Evolutionary conservation across 371 early-diverging fungal genomes (phyloP), one percentile per base, ranked within the genome.

Genomic region (Mortierella sp.): DNA sequence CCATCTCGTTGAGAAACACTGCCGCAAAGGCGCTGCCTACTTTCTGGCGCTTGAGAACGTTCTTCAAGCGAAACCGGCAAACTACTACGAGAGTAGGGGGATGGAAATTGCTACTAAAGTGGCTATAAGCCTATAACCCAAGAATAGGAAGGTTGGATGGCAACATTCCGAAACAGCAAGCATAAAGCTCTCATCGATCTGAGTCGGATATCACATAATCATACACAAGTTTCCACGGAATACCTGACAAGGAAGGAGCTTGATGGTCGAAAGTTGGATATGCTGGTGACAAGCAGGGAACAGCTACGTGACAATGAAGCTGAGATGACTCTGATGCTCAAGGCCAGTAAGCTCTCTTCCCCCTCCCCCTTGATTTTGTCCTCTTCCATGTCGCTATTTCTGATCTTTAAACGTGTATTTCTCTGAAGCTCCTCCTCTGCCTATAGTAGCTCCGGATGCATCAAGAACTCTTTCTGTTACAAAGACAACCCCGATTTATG

Each of bases 1-100:
- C n/a, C n/a, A n/a, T n/a, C n/a, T n/a, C n/a, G n/a, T n/a, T n/a
- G n/a, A n/a, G n/a, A n/a, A n/a, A n/a, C n/a, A n/a, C n/a, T n/a
- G n/a, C 11, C 18, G 53, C 21, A 53, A 53, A 26, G 53, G 18
- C 25, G 9, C 26, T 29, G 2, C 57, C 4, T 57, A 57, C n/a
- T 57, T 57, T 29, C 30, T 57, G n/a, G 57, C 14, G 26, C 57
- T 57, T 25, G 30, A 57, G 19, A 57, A 57, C 30, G 30, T 57
- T 30, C 30, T 57, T 14, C 5, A 15, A 5, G 57, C 57, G 43
- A 5, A 29, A n/a, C 57, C 57, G 4, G 18, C 1, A 23, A 23
- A 11, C 4, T 53, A 53, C 23, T 53, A 21, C 23, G 53, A 53
- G 21, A 53, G 53, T 53, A 4, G 50, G 50, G 50, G 14, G 6